Percentiles rank a stretch among this genome's conserved stretches.
phyloP scores from a whole-genome alignment of 1,284 basidiomycete genomes.

The Testicularia cyperi region DNA sequence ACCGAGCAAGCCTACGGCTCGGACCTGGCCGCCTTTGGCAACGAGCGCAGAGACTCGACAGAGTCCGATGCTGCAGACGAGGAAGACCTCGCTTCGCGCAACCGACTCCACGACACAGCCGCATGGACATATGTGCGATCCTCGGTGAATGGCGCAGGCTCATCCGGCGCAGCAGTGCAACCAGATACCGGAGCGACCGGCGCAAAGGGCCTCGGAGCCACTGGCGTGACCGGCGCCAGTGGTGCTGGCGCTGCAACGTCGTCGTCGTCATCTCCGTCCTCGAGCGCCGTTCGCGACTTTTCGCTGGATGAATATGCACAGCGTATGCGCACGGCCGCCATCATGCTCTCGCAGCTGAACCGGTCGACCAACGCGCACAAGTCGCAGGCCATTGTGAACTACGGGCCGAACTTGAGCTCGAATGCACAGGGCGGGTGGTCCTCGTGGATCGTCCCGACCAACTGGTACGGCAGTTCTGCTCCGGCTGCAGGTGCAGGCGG shows the following conservation, averaged over 20 bases:
- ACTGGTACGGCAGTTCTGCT: slow-evolving; percentile 29
- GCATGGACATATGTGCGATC: slow-evolving; percentile 53
- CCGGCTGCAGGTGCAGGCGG: slow-evolving; percentile 13
- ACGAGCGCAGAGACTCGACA: slow-evolving; percentile 25
- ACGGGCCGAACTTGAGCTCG: slow-evolving; percentile 31
- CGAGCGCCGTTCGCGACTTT: slow-evolving; percentile 29
- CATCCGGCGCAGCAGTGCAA: not conserved
- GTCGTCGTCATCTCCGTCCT: too few relatives aligned
- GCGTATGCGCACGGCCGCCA: slow-evolving; percentile 94
- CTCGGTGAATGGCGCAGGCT: too few relatives aligned
- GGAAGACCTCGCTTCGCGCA: slow-evolving; percentile 46
- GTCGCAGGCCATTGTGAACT: slow-evolving; percentile 46
- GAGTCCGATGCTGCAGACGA: slow-evolving; percentile 30
- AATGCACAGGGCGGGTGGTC: slow-evolving; percentile 53
- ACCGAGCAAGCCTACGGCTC: slow-evolving; percentile 57
- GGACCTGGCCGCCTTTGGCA: slow-evolving; percentile 52
- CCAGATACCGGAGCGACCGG: slow-evolving; percentile 3
- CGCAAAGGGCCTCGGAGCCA: too few relatives aligned
- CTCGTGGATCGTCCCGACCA: slow-evolving; percentile 53
- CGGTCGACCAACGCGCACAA: slow-evolving; percentile 43
- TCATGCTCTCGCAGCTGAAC: slow-evolving; percentile 97
- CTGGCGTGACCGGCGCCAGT: not conserved
- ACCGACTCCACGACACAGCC: slow-evolving; percentile 49
- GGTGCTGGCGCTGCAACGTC: too few relatives aligned
- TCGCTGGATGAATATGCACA: slow-evolving; percentile 91